These are phyloP conservation scores for Pleurotus platypus DNA, from an alignment of 768 basidiomycete genomes.

Conservation along the genomic window DNA sequence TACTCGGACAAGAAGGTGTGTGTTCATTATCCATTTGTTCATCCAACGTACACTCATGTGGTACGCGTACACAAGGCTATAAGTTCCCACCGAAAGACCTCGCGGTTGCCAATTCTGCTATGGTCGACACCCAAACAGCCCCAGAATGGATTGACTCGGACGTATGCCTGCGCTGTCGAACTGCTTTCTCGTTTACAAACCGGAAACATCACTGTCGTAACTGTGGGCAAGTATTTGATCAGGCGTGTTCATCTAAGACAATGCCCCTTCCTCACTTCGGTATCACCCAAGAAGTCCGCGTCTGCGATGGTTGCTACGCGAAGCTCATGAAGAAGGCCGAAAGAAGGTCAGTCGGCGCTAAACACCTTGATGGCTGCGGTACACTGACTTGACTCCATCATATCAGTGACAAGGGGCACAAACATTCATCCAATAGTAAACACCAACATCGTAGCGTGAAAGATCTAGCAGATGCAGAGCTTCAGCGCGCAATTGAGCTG, in stretches of 20 bases:
- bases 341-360: constrained; percentile 38
- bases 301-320: constrained; percentile 87
- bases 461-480: constrained; percentile 77
- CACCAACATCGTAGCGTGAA: constrained; percentile 49
- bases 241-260: constrained; percentile 82
- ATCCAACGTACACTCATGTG: background rate
- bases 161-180: constrained; percentile 88
- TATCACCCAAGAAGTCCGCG: constrained; percentile 87
- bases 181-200: constrained; percentile 90
- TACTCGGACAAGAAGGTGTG: constrained; percentile 71
- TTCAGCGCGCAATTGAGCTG: constrained; percentile 90
- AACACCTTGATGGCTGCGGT: background rate
- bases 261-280: constrained; percentile 91
- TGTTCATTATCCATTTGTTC: background rate
- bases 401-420: constrained; percentile 26
- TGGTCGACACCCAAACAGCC: constrained; percentile 88
- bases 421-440: constrained; percentile 42
- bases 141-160: constrained; percentile 99
- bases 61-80: constrained; percentile 46
- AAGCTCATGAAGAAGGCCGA: constrained; percentile 70
- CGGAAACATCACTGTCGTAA: constrained; percentile 98
- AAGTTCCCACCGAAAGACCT: constrained; percentile 82
- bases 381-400: too few relatives aligned
- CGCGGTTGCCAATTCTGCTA: constrained; percentile 65
- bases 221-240: constrained; percentile 96